Evolutionary conservation across 2,329 filamentous ascomycete species (phyloP).

Genomic region (Aspergillus versicolor): DNA sequence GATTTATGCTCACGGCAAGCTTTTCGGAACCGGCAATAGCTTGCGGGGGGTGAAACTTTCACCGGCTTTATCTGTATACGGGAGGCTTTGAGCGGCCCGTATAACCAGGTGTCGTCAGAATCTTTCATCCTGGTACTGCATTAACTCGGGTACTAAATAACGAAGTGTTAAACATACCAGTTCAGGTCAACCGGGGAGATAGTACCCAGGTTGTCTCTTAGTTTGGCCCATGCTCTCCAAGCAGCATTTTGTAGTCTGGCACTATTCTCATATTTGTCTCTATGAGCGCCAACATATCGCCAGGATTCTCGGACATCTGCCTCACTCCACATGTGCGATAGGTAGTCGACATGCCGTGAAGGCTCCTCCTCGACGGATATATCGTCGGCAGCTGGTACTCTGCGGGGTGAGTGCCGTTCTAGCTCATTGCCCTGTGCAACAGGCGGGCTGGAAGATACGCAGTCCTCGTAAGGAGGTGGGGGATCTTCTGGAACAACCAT

Average conservation of each 20-base stretch:
- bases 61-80: slow-evolving; percentile 54
- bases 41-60: slow-evolving; percentile 51
- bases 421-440: slow-evolving; percentile 6
- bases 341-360: slow-evolving; percentile 89
- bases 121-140: slow-evolving; percentile 75
- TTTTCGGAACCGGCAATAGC: slow-evolving; percentile 58
- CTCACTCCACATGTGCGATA: slow-evolving; percentile 92
- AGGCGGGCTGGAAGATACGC: slow-evolving; percentile 34
- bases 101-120: slow-evolving; percentile 95
- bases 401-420: slow-evolving; percentile 58
- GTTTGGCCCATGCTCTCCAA: slow-evolving; percentile 95
- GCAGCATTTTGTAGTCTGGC: slow-evolving; percentile 90
- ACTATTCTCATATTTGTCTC: slow-evolving; percentile 75
- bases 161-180: slow-evolving; percentile 62
- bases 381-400: slow-evolving; percentile 71
- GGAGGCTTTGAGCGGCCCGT: slow-evolving; percentile 83
- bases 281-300: slow-evolving; percentile 83
- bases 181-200: slow-evolving; percentile 89
- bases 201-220: slow-evolving; percentile 81
- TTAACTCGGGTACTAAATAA: background rate
- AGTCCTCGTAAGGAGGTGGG: slow-evolving; percentile 38
- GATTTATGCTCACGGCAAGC: slow-evolving; percentile 79
- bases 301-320: slow-evolving; percentile 98
- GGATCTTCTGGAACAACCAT: slow-evolving; percentile 28
- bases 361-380: slow-evolving; percentile 71